Percentiles rank a stretch among this genome's conserved stretches.
Conservation (phyloP, 176 grass and related monocot genomes). For the Neostapfia colusana region DNA sequence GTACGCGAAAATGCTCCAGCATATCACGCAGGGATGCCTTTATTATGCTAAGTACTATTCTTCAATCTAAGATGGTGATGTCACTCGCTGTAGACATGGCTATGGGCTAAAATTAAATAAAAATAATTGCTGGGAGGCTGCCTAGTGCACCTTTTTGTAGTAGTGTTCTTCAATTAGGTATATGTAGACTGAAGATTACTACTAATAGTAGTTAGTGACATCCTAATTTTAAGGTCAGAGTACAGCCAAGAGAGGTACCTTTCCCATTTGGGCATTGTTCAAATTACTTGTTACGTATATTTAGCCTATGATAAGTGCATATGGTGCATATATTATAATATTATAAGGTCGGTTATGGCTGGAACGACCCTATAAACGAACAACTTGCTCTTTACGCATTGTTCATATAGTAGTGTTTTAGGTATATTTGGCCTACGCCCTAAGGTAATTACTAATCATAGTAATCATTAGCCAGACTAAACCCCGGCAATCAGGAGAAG, state of each 20-base stretch:
- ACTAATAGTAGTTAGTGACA: background rate
- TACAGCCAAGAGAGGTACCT: background rate
- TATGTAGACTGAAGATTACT: background rate
- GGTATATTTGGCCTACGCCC: constrained; percentile 41
- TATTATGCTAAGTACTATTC: constrained; percentile 25
- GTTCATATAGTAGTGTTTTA: constrained; percentile 19
- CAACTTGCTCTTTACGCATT: constrained; percentile 6
- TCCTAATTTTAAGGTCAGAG: background rate
- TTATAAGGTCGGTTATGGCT: background rate
- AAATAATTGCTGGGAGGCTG: background rate
- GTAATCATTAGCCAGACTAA: constrained; percentile 20
- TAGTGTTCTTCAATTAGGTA: background rate
- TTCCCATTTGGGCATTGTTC: constrained; percentile 1
- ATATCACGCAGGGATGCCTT: background rate
- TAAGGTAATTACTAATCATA: constrained; percentile 21
- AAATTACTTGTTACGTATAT: background rate
- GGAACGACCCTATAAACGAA: background rate
- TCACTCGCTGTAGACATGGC: background rate
- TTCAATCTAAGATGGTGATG: background rate
- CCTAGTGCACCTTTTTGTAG: background rate
- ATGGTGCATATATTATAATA: too few species aligned
- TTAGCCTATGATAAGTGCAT: background rate
- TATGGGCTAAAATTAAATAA: background rate
- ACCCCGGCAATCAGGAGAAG: constrained; percentile 11
- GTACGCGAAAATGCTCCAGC: constrained; percentile 9